Conservation (phyloP, 164 flowering plant species). For the Pachysandra terminalis region DNA sequence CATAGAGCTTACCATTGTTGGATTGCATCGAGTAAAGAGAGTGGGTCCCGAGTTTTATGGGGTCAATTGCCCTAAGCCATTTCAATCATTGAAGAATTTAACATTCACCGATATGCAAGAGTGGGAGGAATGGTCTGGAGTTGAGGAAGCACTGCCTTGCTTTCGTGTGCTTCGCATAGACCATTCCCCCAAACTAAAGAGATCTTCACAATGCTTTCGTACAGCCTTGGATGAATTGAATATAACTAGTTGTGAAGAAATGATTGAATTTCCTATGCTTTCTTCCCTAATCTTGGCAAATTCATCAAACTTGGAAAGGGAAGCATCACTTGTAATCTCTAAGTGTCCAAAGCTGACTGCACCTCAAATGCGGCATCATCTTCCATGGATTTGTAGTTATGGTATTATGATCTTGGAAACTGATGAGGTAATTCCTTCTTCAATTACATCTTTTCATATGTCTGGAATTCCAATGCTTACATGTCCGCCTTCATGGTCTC, state of each 20-base stretch:
- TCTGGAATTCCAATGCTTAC: no score
- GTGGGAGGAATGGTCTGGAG: conserved; percentile 20
- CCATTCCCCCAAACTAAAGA: conserved; percentile 13
- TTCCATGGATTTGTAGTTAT: background rate
- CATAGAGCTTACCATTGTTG: background rate
- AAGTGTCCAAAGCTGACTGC: no score
- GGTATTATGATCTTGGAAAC: no score
- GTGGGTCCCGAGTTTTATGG: conserved; percentile 26
- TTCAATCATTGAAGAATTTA: conserved; percentile 15
- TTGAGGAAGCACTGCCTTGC: conserved; percentile 12
- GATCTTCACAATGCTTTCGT: background rate
- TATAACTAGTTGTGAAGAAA: background rate
- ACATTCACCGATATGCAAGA: conserved; percentile 13
- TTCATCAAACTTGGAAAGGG: no score
- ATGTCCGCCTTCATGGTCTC: background rate
- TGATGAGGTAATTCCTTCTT: background rate
- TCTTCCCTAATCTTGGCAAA: no score
- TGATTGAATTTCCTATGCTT: background rate
- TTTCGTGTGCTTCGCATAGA: conserved; percentile 14
- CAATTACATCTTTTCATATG: background rate
- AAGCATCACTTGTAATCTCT: no score
- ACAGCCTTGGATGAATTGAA: background rate
- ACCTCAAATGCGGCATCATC: no score
- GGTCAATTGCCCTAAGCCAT: conserved; percentile 5
- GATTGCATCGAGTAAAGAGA: conserved; percentile 4